A percentile compares a stretch with the other conserved stretches of the same genome.
Conservation (phyloP, 2,329 filamentous ascomycete genomes). For the Aspergillus hiratsukae region DNA sequence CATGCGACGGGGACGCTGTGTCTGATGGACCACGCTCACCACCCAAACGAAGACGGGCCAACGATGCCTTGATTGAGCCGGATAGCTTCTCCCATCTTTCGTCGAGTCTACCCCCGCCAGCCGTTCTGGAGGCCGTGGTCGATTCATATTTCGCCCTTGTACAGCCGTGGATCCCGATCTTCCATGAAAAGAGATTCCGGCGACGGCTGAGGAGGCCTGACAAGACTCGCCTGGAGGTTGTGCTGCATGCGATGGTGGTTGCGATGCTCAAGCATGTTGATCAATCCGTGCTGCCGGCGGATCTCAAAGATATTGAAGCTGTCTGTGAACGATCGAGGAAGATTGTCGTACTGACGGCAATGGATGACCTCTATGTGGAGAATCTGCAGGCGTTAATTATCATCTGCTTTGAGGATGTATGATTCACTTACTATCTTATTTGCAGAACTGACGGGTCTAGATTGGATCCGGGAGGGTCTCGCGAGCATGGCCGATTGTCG, state of each 20-base stretch:
- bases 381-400: slow-evolving; percentile 27
- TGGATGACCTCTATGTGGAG: slow-evolving; percentile 21
- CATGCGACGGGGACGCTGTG: not conserved
- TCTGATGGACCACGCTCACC: not conserved
- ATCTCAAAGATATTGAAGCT: not conserved
- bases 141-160: slow-evolving; percentile 8
- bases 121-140: slow-evolving; percentile 11
- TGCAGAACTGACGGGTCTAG: slow-evolving; percentile 1
- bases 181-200: slow-evolving; percentile 11
- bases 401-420: slow-evolving; percentile 36
- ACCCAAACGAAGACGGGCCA: slow-evolving; percentile 3
- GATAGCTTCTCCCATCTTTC: not conserved
- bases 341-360: slow-evolving; percentile 12
- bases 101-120: not conserved
- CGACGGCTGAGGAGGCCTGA: slow-evolving; percentile 16
- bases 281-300: not conserved
- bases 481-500: slow-evolving; percentile 36
- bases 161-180: slow-evolving; percentile 15
- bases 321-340: slow-evolving; percentile 7
- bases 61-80: not conserved
- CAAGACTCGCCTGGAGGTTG: slow-evolving; percentile 22
- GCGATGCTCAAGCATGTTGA: slow-evolving; percentile 34
- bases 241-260: slow-evolving; percentile 36
- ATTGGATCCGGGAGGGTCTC: slow-evolving; percentile 31
- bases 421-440: not conserved